Conservation (phyloP, 2,329 filamentous ascomycete species). For the Stachybotrys echinatus region DNA sequence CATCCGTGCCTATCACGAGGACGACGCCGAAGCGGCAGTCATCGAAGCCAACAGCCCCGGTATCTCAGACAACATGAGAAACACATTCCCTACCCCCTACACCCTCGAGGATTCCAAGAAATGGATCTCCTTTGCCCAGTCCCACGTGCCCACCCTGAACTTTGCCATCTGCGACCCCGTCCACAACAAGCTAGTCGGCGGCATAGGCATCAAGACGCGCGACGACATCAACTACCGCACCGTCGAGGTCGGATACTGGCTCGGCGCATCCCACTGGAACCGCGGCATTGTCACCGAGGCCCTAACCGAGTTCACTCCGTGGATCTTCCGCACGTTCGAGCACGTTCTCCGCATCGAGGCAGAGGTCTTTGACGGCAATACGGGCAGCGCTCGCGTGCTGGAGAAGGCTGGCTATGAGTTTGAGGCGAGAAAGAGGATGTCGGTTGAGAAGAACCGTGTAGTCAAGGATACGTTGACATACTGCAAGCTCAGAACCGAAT, state of each 20-base stretch:
- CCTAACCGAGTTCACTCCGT: constrained; percentile 29
- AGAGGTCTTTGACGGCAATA: constrained; percentile 28
- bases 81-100: constrained; percentile 42
- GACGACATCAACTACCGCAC: constrained; percentile 34
- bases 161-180: constrained; percentile 15
- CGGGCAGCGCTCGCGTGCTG: constrained; percentile 36
- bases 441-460: constrained; percentile 34
- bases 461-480: constrained; percentile 30
- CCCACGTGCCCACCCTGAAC: background rate
- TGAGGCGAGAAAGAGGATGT: constrained; percentile 38
- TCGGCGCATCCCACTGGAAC: constrained; percentile 37
- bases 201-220: constrained; percentile 26
- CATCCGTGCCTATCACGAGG: constrained; percentile 32
- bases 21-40: constrained; percentile 31
- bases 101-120: constrained; percentile 28
- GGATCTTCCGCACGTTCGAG: constrained; percentile 37
- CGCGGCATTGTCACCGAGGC: constrained; percentile 39
- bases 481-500: background rate
- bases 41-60: constrained; percentile 30
- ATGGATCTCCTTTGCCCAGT: constrained; percentile 25
- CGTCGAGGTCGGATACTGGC: constrained; percentile 46
- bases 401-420: constrained; percentile 33
- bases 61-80: constrained; percentile 33
- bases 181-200: constrained; percentile 18
- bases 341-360: constrained; percentile 37